Evolutionary conservation across 768 basidiomycete genomes (phyloP), one percentile per base, ranked within the genome.

Genomic region (Panus rudis): DNA sequence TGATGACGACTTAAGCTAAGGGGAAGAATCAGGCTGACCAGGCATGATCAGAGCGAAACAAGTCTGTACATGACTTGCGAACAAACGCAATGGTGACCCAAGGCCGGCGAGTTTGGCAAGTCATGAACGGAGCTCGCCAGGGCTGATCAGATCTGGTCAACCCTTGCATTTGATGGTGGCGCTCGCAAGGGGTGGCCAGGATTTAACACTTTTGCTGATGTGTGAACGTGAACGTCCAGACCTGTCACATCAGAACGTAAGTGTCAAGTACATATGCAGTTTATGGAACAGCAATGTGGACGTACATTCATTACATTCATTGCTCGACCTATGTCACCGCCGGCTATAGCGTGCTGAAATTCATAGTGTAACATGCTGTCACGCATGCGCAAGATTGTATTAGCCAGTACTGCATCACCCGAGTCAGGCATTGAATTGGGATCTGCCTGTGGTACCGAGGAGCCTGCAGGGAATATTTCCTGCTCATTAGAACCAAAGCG

Each of bases 151-250:
- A n/a, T n/a, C n/a, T n/a, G n/a, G n/a, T n/a, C n/a, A n/a, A n/a
- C n/a, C n/a, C n/a, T n/a, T n/a, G n/a, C n/a, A n/a, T n/a, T n/a
- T n/a, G n/a, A n/a, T n/a, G n/a, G n/a, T n/a, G n/a, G n/a, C n/a
- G n/a, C n/a, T n/a, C n/a, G n/a, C n/a, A n/a, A n/a, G n/a, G n/a
- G n/a, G n/a, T n/a, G n/a, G n/a, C n/a, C n/a, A n/a, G n/a, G n/a
- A n/a, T n/a, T n/a, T n/a, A n/a, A n/a, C n/a, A n/a, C n/a, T n/a
- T n/a, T n/a, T n/a, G n/a, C n/a, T n/a, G n/a, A n/a, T n/a, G n/a
- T n/a, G 35, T 42, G 35, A 47, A 47, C 17, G 42, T 42, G 21
- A 43, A 47, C 6, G 21, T 33, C 46, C 39, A 42, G 10, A 42
- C 12, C 46, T 47, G 27, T 4, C 7, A 5, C 20, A 6, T n/a